A percentile compares a stretch with the other conserved stretches of the same genome.
Conservation (phyloP, 2,329 filamentous ascomycete species). For the Eutypa lata region DNA sequence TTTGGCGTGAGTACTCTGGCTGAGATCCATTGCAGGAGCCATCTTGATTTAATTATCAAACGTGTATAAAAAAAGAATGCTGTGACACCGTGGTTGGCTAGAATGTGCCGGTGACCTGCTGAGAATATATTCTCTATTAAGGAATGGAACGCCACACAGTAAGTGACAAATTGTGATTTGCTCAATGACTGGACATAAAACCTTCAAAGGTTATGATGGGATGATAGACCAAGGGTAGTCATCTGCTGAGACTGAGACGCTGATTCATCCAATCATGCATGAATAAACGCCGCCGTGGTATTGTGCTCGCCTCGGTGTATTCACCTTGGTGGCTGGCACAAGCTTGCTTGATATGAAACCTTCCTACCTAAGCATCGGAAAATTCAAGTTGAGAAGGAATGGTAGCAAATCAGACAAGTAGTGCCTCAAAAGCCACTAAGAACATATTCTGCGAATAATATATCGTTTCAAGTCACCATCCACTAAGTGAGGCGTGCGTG, state of each 20-base stretch:
- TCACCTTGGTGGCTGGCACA: not conserved
- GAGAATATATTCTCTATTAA: not conserved
- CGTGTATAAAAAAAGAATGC: not conserved
- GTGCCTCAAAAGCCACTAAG: not conserved
- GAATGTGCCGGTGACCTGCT: not conserved
- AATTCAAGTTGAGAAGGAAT: not conserved
- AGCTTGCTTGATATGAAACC: not conserved
- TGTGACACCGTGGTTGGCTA: not conserved
- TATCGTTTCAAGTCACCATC: not conserved
- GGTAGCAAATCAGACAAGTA: not conserved
- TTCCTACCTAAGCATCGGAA: not conserved
- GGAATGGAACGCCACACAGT: not conserved
- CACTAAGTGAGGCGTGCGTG: not conserved
- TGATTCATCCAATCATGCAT: not conserved
- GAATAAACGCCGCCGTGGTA: not conserved
- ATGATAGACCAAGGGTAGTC: not conserved
- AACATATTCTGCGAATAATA: not conserved
- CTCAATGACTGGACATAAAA: not conserved
- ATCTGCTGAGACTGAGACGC: not conserved
- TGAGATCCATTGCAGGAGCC: conserved; percentile 45
- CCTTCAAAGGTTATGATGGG: not conserved
- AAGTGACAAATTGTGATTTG: not conserved
- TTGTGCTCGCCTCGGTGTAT: not conserved
- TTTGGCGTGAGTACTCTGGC: conserved; percentile 42
- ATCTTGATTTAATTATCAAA: conserved; percentile 27